These are phyloP conservation scores for Austroboletus eburneus DNA, from an alignment of 768 basidiomycete species.

Conservation along the genomic window DNA sequence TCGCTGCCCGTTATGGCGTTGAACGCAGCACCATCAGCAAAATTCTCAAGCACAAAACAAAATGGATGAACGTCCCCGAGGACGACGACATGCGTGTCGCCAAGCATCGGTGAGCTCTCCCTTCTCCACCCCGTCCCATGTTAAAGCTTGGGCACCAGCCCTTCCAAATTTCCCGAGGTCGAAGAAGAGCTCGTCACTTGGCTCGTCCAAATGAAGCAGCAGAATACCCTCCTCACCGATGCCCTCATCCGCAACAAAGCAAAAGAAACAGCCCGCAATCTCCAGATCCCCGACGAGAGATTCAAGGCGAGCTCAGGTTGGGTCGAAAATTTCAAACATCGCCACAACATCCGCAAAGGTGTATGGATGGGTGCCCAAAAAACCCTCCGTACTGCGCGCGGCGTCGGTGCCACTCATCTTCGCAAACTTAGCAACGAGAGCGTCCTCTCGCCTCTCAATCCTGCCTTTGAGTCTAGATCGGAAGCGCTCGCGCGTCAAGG, in stretches of 20 bases:
- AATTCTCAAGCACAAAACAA: constrained; percentile 80
- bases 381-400: constrained; percentile 29
- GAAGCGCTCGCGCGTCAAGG: constrained; percentile 26
- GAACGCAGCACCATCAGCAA: constrained; percentile 94
- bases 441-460: constrained; percentile 38
- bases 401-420: constrained; percentile 29
- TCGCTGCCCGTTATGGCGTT: constrained; percentile 69
- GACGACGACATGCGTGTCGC: constrained; percentile 55
- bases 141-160: constrained; percentile 37
- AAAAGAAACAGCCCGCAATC: constrained; percentile 54
- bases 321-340: constrained; percentile 89
- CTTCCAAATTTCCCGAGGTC: constrained; percentile 77
- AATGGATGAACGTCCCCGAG: constrained; percentile 69
- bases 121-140: constrained; percentile 4
- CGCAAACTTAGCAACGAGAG: constrained; percentile 35
- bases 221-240: constrained; percentile 56
- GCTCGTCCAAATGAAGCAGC: constrained; percentile 52
- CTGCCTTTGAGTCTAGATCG: constrained; percentile 35
- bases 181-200: constrained; percentile 61
- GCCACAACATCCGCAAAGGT: constrained; percentile 71
- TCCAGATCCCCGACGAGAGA: constrained; percentile 58
- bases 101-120: constrained; percentile 58
- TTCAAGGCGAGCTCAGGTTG: constrained; percentile 93
- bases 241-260: constrained; percentile 60
- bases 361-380: constrained; percentile 46